phyloP scores from a whole-genome alignment of 805 yeast species.

The Ogataea wickerhamii region DNA sequence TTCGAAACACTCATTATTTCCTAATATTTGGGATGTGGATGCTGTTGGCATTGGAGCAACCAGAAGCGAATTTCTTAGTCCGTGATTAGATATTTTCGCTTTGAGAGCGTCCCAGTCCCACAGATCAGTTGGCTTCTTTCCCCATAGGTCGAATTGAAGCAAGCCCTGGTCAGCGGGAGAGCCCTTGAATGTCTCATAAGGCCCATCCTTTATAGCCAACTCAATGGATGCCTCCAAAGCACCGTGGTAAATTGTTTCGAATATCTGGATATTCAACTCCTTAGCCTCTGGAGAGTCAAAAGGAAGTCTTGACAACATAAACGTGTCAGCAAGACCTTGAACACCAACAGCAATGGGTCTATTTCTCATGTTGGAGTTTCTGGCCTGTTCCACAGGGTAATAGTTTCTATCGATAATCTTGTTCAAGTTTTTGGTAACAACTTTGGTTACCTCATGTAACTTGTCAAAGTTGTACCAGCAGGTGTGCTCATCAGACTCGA shows the following conservation, averaged over 20 bases:
- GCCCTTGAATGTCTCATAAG: conserved; percentile 49
- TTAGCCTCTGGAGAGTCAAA: conserved; percentile 57
- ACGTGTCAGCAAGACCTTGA: conserved; percentile 59
- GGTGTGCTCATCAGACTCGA: conserved; percentile 39
- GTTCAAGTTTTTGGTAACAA: conserved; percentile 52
- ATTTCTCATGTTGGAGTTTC: conserved; percentile 50
- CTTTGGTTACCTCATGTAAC: conserved; percentile 52
- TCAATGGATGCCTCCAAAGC: conserved; percentile 56
- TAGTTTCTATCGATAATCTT: conserved; percentile 53
- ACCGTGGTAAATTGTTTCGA: conserved; percentile 60
- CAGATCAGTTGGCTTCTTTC: conserved; percentile 53
- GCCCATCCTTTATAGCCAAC: conserved; percentile 48
- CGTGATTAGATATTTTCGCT: conserved; percentile 44
- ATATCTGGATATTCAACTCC: conserved; percentile 54
- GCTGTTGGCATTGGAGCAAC: conserved; percentile 69
- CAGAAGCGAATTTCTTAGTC: conserved; percentile 55
- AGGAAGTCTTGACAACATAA: conserved; percentile 53
- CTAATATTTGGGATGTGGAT: conserved; percentile 61
- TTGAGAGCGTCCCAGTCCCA: conserved; percentile 59
- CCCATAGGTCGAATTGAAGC: conserved; percentile 57
- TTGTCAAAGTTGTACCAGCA: conserved; percentile 53
- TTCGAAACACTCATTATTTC: conserved; percentile 60
- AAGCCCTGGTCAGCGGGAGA: conserved; percentile 59
- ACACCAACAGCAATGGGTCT: conserved; percentile 64
- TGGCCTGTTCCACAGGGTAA: conserved; percentile 56